Conservation (phyloP, 192 early-diverging fungal species). For the Thoreauomyces humboldtii region DNA sequence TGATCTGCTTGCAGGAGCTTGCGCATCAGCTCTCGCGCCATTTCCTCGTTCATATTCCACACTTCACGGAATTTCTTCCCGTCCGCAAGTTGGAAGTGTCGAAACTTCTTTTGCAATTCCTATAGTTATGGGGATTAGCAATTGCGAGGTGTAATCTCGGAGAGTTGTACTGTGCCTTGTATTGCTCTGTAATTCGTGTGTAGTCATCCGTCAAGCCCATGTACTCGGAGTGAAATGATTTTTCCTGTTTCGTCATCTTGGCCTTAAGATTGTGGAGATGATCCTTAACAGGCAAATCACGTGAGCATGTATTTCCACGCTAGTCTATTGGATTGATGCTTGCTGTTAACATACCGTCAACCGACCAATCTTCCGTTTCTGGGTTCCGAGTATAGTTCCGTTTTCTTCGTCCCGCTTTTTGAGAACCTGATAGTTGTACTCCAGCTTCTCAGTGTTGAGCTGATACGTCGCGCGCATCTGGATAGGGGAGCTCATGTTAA, state of each 20-base stretch:
- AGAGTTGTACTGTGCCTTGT: slow-evolving; percentile 30
- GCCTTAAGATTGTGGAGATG: slow-evolving; percentile 53
- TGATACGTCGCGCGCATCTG: slow-evolving; percentile 61
- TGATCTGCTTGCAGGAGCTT: slow-evolving; percentile 55
- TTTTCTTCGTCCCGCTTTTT: slow-evolving; percentile 67
- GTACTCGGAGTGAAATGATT: slow-evolving; percentile 46
- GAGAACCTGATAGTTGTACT: slow-evolving; percentile 63
- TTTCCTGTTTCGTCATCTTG: slow-evolving; percentile 57
- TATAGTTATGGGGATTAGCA: slow-evolving; percentile 3
- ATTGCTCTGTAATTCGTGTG: slow-evolving; percentile 58
- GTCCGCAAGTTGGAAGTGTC: slow-evolving; percentile 54
- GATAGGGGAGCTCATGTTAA: not conserved
- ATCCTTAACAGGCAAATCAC: slow-evolving; percentile 32
- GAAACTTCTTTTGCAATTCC: slow-evolving; percentile 62
- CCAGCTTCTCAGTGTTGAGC: slow-evolving; percentile 61
- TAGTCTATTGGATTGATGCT: no score
- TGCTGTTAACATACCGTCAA: slow-evolving; percentile 45
- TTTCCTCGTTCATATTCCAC: slow-evolving; percentile 59
- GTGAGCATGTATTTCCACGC: no score
- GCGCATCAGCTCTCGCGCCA: slow-evolving; percentile 45
- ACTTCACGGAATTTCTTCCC: slow-evolving; percentile 48
- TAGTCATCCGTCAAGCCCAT: slow-evolving; percentile 54
- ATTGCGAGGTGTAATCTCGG: not conserved
- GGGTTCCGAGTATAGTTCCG: slow-evolving; percentile 52
- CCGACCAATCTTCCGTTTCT: slow-evolving; percentile 58